Base-by-base conservation (phyloP, 495 filamentous ascomycete species). In the Trichoderma gamsii region DNA sequence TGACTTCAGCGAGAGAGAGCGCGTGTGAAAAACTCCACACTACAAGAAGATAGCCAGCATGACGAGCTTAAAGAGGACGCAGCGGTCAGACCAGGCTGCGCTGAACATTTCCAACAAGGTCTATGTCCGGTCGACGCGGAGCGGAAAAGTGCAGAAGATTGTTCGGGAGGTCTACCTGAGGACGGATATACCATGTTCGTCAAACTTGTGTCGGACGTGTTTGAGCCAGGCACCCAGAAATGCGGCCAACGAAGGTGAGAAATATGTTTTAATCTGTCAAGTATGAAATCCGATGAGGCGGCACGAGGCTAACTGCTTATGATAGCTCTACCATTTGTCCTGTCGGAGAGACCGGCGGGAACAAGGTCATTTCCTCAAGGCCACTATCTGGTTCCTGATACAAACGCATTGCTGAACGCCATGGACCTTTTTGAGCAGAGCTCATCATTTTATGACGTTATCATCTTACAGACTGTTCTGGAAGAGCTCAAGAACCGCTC, bases 81-180 rank as follows among this genome's bases (percentile, higher is more conserved):
- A 86, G 69, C 88, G 82, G 66, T 80, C 84, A 12, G 92, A 93
- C 72, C 83, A 87, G 18, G 82, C 86, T 65, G 82, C 86, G n/a
- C 81, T 86, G 64, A 95, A 90, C 77, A 90, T 97, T 67, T 90
- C 89, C 61, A 96, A 89, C 85, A 96, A 98, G 80, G 85, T 95
- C 70, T 99, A 93, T 73, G 89, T 98, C 70, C 83, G 95, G 68
- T 97, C 95, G 35, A 93, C 92, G 21, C 94, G 90, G 77, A 91
- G 86, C 77, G 95, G 95, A 74, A 98, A 97, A 81, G 95, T 98
- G 69, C 92, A 97, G 79, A 99, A 99, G 81, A 93, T 99, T 76
- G 96, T 98, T 69, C 87, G 92, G 63, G 95, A 99, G 82, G 81
- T 98, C 66, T 98, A 99, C 79, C 84, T 99, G 41, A 87, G 95